Base-by-base conservation (phyloP, 306 rosid species). In the Sindora glabra region DNA sequence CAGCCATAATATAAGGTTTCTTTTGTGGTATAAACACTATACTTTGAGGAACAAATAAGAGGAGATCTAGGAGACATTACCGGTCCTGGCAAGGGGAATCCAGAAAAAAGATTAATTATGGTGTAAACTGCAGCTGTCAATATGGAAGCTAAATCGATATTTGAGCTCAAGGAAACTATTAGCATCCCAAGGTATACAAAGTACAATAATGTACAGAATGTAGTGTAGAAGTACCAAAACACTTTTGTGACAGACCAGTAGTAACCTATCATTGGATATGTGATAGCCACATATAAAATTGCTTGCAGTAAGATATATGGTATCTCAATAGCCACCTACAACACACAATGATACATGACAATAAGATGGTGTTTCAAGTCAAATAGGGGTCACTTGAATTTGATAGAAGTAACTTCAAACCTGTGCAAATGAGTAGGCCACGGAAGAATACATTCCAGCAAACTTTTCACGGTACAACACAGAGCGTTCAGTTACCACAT, bases 21-120 rank as follows among this genome's bases (percentile, higher is more conserved):
- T n/a, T n/a, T n/a, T n/a, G n/a, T n/a, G n/a, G n/a, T n/a, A n/a
- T n/a, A n/a, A 14, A 41, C n/a, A 64, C 19, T 11, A 30, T 47
- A 19, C 10, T 15, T 34, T 32, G 9, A 54, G 26, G 65, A 56
- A 22, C 39, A 24, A 40, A 26, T 1, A 37, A 49, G 21, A 36
- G 36, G 71, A 51, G 34, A 63, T 62, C 3, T 25, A 55, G 38
- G 62, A 54, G 68, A 54, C 65, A 16, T 72, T 75, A 84, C 92
- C 63, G 95, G 92, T 61, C 86, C 92, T 14, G 92, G 95, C 86
- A 87, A 75, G 79, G 84, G 92, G 62, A 74, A 87, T 70, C 95
- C 95, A 21, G 92, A 79, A 65, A 87, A 87, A 71, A 87, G 81
- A 67, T 84, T 87, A 67, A 87, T 62, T 49, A 87, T 52, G 81